phyloP scores from a whole-genome alignment of 2,329 filamentous ascomycete species.

The Cordyceps militaris region DNA sequence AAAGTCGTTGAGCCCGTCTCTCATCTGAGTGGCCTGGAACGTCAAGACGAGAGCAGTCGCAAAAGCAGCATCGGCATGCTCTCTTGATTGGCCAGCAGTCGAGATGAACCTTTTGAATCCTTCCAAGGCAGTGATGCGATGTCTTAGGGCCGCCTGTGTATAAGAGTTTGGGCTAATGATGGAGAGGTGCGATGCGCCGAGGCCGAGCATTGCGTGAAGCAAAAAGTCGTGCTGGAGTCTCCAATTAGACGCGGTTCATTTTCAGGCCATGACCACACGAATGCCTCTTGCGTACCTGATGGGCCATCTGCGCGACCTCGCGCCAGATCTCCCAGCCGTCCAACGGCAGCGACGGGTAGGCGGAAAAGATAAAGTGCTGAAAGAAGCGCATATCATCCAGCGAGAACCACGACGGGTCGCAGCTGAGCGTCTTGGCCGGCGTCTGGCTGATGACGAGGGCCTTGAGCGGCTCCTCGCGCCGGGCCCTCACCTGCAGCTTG shows the following conservation, averaged over 20 bases:
- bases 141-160: slow-evolving; percentile 4
- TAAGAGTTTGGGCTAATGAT: slow-evolving; percentile 6
- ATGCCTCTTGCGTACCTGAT: slow-evolving; percentile 22
- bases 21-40: slow-evolving; percentile 11
- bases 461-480: background rate
- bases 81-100: slow-evolving; percentile 1
- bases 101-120: slow-evolving; percentile 12
- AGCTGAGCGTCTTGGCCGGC: slow-evolving; percentile 13
- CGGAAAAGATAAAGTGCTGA: slow-evolving; percentile 43
- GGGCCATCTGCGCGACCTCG: slow-evolving; percentile 30
- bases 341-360: slow-evolving; percentile 34
- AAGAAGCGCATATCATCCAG: slow-evolving; percentile 44
- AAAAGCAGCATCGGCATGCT: slow-evolving; percentile 11
- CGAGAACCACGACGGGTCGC: slow-evolving; percentile 27
- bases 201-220: slow-evolving; percentile 35
- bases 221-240: slow-evolving; percentile 31
- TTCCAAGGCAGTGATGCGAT: slow-evolving; percentile 10
- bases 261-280: background rate
- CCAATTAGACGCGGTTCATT: background rate
- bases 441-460: background rate
- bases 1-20: slow-evolving; percentile 11
- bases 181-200: slow-evolving; percentile 19
- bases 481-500: background rate
- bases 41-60: slow-evolving; percentile 10
- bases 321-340: slow-evolving; percentile 30